Base-by-base conservation (phyloP, 805 yeast species). In the Clavispora santaluciae region DNA sequence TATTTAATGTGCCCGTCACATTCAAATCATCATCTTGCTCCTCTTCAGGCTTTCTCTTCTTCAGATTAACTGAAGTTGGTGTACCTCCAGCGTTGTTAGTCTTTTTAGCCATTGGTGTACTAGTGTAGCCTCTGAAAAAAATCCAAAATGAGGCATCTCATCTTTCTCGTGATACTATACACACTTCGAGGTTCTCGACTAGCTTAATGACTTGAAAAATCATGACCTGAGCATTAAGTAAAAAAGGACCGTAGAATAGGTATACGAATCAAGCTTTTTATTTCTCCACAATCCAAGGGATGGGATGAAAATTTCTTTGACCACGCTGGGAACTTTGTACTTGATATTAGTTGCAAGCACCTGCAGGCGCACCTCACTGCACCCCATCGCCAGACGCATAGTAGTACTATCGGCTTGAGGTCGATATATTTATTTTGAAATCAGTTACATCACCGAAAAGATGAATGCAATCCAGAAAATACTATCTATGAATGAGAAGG, bases 401-500 rank as follows among this genome's bases (percentile, higher is more conserved):
- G n/a, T n/a, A n/a, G n/a, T n/a, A n/a, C n/a, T n/a, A n/a, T n/a
- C n/a, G n/a, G n/a, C n/a, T n/a, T n/a, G n/a, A n/a, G n/a, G n/a
- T n/a, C n/a, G n/a, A n/a, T n/a, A n/a, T n/a, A n/a, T n/a, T n/a
- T n/a, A n/a, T n/a, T n/a, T n/a, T n/a, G n/a, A n/a, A n/a, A n/a
- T n/a, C n/a, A 9, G 22, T 17, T 18, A 12, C 24, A 12, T 20
- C 13, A 4, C 23, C n/a, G 12, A 7, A 7, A 31, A 18, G 3
- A 68, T 68, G 73, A 66, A 67, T 45, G 51, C 66, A 3, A 66
- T 69, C 33, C 60, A 57, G 38, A 63, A 63, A 33, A 78, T 83
- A 18, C 73, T 78, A 49, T 65, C 66, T 33, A 73, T 86, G 38
- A 88, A 80, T 55, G 77, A 80, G 41, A 70, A 68, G 42, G 97